Percentiles rank a stretch among this genome's conserved stretches.
Evolutionary conservation across 306 rosid species (phyloP).

Genomic region (Acacia confusa): DNA sequence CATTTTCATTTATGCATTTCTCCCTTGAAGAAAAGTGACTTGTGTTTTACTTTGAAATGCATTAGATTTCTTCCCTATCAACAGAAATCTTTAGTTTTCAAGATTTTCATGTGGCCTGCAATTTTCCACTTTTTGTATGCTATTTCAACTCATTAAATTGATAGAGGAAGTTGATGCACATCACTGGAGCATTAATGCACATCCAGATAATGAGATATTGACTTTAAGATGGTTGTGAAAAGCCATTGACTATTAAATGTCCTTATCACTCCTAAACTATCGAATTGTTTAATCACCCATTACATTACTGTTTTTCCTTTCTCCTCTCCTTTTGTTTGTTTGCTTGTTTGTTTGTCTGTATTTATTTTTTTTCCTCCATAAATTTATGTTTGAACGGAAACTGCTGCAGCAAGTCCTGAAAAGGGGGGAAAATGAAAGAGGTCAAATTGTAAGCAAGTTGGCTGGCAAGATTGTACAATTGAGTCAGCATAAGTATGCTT

Average conservation of each 20-base stretch:
- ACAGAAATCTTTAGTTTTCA: neutral
- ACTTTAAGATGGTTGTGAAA: neutral
- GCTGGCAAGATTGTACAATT: constrained; percentile 49
- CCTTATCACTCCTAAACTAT: neutral
- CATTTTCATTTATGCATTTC: neutral
- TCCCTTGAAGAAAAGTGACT: neutral
- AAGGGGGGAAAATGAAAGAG: constrained; percentile 54
- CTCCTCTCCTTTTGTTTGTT: neutral
- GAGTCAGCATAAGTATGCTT: constrained; percentile 73
- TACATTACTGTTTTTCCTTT: neutral
- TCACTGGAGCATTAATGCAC: neutral
- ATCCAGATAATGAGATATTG: neutral
- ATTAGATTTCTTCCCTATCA: neutral
- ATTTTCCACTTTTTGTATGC: neutral
- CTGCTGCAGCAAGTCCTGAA: constrained; percentile 60
- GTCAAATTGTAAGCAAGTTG: constrained; percentile 55
- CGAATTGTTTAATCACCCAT: neutral
- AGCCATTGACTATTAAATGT: neutral
- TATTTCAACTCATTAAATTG: neutral
- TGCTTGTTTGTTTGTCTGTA: neutral
- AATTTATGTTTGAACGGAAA: constrained; percentile 18
- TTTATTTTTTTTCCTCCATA: neutral
- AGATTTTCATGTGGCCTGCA: neutral
- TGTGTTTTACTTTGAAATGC: neutral
- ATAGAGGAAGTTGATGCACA: neutral